Conservation (phyloP, 2,329 filamentous ascomycete species). For the Fusarium pseudoanthophilum region DNA sequence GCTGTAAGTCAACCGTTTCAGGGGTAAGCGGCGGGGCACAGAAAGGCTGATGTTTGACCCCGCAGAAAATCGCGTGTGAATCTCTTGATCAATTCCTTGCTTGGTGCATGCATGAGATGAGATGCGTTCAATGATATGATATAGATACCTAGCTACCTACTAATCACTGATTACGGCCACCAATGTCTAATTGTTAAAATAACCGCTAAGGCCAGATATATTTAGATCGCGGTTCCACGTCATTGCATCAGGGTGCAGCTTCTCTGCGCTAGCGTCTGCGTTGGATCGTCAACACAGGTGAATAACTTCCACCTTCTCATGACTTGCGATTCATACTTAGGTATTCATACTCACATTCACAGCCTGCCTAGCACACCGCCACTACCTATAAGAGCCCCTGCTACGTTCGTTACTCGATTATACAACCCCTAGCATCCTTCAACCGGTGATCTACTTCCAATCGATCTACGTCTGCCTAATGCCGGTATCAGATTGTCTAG, state of each 20-base stretch:
- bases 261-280: slow-evolving; percentile 11
- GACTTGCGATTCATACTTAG: slow-evolving; percentile 10
- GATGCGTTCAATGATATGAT: neutral
- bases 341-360: slow-evolving; percentile 6
- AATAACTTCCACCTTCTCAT: slow-evolving; percentile 18
- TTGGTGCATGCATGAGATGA: slow-evolving; percentile 8
- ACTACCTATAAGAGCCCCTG: neutral
- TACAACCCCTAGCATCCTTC: neutral
- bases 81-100: slow-evolving; percentile 9
- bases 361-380: neutral
- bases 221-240: neutral
- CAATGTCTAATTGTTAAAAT: neutral
- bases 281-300: neutral
- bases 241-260: slow-evolving; percentile 13
- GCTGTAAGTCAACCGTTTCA: slow-evolving; percentile 17
- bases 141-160: neutral
- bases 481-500: neutral
- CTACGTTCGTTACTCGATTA: neutral
- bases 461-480: neutral
- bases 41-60: slow-evolving; percentile 8
- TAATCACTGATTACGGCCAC: neutral
- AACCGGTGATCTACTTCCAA: neutral
- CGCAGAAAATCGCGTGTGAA: slow-evolving; percentile 25
- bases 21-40: slow-evolving; percentile 14
- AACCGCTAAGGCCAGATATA: neutral